Conservation (phyloP, 2,329 filamentous ascomycete genomes). For the Penicillium crustosum region DNA sequence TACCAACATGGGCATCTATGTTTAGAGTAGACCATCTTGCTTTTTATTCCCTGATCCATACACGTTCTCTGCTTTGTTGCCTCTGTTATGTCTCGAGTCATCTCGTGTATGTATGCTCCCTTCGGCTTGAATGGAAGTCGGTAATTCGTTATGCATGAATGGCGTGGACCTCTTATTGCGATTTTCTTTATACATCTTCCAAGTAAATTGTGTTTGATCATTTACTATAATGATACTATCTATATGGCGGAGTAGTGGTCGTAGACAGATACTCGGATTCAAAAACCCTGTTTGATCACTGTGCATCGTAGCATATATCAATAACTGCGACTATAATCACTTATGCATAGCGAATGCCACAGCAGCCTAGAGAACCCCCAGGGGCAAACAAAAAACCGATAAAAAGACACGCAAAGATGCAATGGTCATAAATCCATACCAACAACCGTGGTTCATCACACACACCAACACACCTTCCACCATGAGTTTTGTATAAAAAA, state of each 20-base stretch:
- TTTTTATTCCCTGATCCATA: slow-evolving; percentile 10
- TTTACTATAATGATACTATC: background rate
- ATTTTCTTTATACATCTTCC: background rate
- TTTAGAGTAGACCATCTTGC: slow-evolving; percentile 29
- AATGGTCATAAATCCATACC: slow-evolving; percentile 21
- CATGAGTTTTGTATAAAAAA: background rate
- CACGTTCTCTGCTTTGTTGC: background rate
- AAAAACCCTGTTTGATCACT: background rate
- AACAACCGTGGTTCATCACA: slow-evolving; percentile 11
- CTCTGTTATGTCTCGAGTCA: slow-evolving; percentile 14
- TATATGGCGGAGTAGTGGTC: background rate
- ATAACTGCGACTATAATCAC: background rate
- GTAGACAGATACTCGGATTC: background rate
- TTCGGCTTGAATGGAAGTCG: slow-evolving; percentile 16
- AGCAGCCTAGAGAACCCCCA: background rate
- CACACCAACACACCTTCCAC: background rate
- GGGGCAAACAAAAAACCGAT: background rate
- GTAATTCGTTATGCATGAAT: slow-evolving; percentile 24
- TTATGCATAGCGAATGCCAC: background rate
- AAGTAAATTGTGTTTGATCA: background rate
- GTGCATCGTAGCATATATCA: slow-evolving; percentile 2
- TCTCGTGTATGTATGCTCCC: slow-evolving; percentile 22
- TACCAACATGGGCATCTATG: slow-evolving; percentile 50
- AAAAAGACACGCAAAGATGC: slow-evolving; percentile 15
- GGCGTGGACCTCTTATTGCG: background rate